Percentiles rank a stretch among this genome's conserved stretches.
Conservation (phyloP, 1,139 yeast species). For the Wickerhamomyces sp. region DNA sequence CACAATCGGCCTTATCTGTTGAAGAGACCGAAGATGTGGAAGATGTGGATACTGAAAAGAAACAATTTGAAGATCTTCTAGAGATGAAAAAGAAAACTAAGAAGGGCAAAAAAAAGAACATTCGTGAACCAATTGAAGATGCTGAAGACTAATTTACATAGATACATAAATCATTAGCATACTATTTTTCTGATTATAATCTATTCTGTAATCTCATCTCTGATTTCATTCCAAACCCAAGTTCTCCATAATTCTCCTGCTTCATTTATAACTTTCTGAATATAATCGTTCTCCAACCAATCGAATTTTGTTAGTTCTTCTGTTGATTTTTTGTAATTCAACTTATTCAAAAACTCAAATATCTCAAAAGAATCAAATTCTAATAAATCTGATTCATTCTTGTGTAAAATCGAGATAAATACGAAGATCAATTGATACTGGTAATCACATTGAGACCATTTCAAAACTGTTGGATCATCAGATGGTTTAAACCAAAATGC, state of each 20-base stretch:
- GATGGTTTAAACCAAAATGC: conserved; percentile 22
- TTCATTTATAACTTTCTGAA: conserved; percentile 66
- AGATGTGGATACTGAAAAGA: conserved; percentile 1
- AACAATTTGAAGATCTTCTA: not conserved
- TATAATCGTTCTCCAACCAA: conserved; percentile 37
- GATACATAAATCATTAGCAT: not conserved
- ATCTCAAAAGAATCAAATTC: conserved; percentile 91
- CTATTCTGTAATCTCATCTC: conserved; percentile 34
- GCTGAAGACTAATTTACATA: not conserved
- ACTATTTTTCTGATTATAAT: not conserved
- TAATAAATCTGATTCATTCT: conserved; percentile 70
- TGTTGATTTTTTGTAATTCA: conserved; percentile 16
- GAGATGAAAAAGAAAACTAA: not conserved
- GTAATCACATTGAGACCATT: conserved; percentile 64
- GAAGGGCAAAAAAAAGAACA: conserved; percentile 1
- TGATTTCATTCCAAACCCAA: conserved; percentile 73
- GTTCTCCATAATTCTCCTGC: conserved; percentile 90
- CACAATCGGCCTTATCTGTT: conserved; percentile 5
- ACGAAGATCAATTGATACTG: conserved; percentile 76
- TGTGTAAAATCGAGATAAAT: conserved; percentile 73
- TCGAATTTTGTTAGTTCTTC: conserved; percentile 14
- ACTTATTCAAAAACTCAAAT: conserved; percentile 65
- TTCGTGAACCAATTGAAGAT: not conserved
- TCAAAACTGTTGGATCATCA: conserved; percentile 14
- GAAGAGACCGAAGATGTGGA: conserved; percentile 4